These are phyloP conservation scores for Phylloporus rhodoxanthus DNA, from an alignment of 768 basidiomycete genomes.

Conservation along the genomic window DNA sequence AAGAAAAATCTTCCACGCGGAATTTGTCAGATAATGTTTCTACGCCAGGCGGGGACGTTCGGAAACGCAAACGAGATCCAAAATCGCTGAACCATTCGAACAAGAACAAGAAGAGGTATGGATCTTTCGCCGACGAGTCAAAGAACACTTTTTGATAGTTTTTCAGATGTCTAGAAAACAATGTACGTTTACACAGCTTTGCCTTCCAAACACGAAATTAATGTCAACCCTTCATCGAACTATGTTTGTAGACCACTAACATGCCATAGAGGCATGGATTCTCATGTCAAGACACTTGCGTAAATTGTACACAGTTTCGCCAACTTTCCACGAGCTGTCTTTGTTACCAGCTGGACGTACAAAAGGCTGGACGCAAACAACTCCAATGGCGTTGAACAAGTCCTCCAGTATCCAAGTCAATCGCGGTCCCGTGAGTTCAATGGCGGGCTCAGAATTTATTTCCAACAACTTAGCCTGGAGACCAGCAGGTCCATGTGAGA, in stretches of 20 bases:
- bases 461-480: conserved; percentile 77
- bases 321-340: conserved; percentile 41
- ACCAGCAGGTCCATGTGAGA: conserved; percentile 40
- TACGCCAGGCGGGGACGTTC: not conserved
- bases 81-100: not conserved
- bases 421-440: conserved; percentile 84
- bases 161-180: conserved; percentile 8
- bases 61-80: conserved; percentile 14
- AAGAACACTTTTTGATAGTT: not conserved
- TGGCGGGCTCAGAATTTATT: conserved; percentile 93
- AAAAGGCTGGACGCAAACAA: conserved; percentile 68
- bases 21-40: not conserved
- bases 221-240: not conserved
- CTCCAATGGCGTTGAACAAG: conserved; percentile 66
- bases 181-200: not conserved
- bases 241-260: not conserved
- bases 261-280: conserved; percentile 33
- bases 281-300: conserved; percentile 62
- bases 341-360: conserved; percentile 1
- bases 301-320: conserved; percentile 48
- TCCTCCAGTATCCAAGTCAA: conserved; percentile 77
- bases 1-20: not conserved
- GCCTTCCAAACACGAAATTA: not conserved
- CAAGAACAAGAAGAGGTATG: conserved; percentile 11
- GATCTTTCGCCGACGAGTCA: not conserved